phyloP scores from a whole-genome alignment of 495 filamentous ascomycete species.

The Viridothelium virens region DNA sequence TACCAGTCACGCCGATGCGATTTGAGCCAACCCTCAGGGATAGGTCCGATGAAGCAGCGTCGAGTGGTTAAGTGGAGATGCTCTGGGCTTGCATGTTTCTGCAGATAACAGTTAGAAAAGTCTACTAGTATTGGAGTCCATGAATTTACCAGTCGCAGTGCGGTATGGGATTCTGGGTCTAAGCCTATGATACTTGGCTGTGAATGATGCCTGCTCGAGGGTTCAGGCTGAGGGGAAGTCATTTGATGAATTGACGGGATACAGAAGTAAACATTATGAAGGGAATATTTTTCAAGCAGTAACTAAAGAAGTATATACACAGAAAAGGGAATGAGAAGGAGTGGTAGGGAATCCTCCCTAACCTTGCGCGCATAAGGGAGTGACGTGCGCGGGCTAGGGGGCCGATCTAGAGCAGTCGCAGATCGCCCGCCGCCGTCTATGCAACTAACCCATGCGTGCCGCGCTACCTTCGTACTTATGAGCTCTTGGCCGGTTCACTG shows the following conservation, averaged over 20 bases:
- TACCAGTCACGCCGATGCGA: slow-evolving; percentile 59
- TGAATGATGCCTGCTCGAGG: neutral
- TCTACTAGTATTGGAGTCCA: neutral
- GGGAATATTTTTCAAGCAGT: neutral
- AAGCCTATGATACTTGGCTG: slow-evolving; percentile 7
- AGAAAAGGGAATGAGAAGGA: neutral
- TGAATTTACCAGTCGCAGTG: slow-evolving; percentile 45
- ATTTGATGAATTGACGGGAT: neutral
- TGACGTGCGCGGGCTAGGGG: neutral
- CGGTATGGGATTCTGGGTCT: slow-evolving; percentile 45
- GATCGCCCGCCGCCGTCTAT: neutral
- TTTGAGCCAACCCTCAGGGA: slow-evolving; percentile 61
- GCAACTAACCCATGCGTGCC: too few relatives aligned
- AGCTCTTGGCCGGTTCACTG: too few relatives aligned
- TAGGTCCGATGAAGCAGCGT: slow-evolving; percentile 60
- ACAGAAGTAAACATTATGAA: neutral
- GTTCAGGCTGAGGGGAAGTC: neutral
- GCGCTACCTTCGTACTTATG: too few relatives aligned
- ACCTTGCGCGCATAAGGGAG: neutral
- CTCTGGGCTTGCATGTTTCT: slow-evolving; percentile 56
- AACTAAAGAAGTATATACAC: neutral
- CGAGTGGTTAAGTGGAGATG: slow-evolving; percentile 57
- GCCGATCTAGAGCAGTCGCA: neutral
- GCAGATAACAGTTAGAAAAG: slow-evolving; percentile 7
- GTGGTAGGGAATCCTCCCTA: neutral